A percentile compares a stretch with the other conserved stretches of the same genome.
Conservation (phyloP, 345 rosid genomes). For the Aethionema arabicum region DNA sequence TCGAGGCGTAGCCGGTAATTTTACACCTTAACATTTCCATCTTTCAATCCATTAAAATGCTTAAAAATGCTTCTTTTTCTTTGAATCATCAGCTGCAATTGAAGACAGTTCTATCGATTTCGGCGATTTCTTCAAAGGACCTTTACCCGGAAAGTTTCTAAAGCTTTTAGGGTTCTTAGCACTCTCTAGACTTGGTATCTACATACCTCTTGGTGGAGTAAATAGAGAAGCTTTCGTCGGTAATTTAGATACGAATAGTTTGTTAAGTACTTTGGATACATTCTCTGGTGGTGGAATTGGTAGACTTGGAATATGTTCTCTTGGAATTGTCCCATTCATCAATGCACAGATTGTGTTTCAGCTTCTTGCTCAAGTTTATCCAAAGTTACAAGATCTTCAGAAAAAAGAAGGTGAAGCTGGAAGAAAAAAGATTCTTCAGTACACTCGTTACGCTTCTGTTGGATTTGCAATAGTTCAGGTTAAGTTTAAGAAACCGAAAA, state of each 20-base stretch:
- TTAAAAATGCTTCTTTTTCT: slow-evolving; percentile 25
- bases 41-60: slow-evolving; percentile 12
- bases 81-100: slow-evolving; percentile 75
- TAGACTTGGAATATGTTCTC: slow-evolving; percentile 93
- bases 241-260: slow-evolving; percentile 86
- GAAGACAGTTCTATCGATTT: slow-evolving; percentile 98
- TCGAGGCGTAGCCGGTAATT: slow-evolving; percentile 81
- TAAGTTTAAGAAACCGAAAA: slow-evolving; percentile 39
- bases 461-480: slow-evolving; percentile 91
- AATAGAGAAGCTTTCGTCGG: slow-evolving; percentile 90
- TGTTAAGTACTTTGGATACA: slow-evolving; percentile 89
- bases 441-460: slow-evolving; percentile 89
- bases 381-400: slow-evolving; percentile 99
- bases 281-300: slow-evolving; percentile 99
- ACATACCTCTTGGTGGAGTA: slow-evolving; percentile 94
- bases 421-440: slow-evolving; percentile 90
- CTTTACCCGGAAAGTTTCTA: slow-evolving; percentile 88
- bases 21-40: neutral
- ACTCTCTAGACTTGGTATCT: slow-evolving; percentile 87
- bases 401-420: slow-evolving; percentile 99
- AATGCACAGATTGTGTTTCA: slow-evolving; percentile 96
- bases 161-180: slow-evolving; percentile 84
- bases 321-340: slow-evolving; percentile 95
- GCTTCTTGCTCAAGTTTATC: slow-evolving; percentile 93
- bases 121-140: slow-evolving; percentile 96